Conservation (phyloP, 805 yeast genomes). For the Sugiyamaella lignohabitans region DNA sequence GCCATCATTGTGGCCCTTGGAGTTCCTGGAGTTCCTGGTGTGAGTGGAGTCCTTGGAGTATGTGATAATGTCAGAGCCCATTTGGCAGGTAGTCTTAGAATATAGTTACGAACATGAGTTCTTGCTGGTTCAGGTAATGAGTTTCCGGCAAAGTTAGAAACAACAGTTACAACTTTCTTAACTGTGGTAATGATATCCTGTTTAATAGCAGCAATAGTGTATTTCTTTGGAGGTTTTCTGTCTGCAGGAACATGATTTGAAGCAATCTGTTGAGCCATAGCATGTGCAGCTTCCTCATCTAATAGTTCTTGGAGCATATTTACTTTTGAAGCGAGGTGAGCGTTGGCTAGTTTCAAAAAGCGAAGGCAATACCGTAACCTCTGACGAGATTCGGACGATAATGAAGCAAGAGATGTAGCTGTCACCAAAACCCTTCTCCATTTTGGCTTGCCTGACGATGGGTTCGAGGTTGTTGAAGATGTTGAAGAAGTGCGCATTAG, state of each 20-base stretch:
- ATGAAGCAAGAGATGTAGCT: constrained; percentile 32
- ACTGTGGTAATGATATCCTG: constrained; percentile 84
- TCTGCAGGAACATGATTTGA: constrained; percentile 33
- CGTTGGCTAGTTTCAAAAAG: constrained; percentile 72
- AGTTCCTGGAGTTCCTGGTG: constrained; percentile 5
- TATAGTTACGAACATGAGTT: constrained; percentile 68
- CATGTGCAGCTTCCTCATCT: constrained; percentile 31
- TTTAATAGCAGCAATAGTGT: constrained; percentile 41
- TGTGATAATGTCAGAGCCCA: constrained; percentile 46
- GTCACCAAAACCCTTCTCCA: constrained; percentile 30
- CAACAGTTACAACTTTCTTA: constrained; percentile 76
- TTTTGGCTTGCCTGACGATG: constrained; percentile 10
- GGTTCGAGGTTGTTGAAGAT: background rate
- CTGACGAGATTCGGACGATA: constrained; percentile 66
- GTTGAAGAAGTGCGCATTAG: constrained; percentile 1
- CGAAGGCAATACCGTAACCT: constrained; percentile 74
- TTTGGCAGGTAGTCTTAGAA: constrained; percentile 66
- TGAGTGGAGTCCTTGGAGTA: constrained; percentile 9
- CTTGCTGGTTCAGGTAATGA: constrained; percentile 74
- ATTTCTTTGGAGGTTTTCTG: constrained; percentile 20
- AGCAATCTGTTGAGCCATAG: constrained; percentile 24
- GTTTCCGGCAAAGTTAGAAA: constrained; percentile 76
- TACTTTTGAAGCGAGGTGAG: constrained; percentile 63
- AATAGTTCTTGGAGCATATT: constrained; percentile 53
- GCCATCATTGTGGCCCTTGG: background rate